Percentiles rank a stretch among this genome's conserved stretches.
phyloP scores from a whole-genome alignment of 345 rosid genomes.

The Gossypium anomalum region DNA sequence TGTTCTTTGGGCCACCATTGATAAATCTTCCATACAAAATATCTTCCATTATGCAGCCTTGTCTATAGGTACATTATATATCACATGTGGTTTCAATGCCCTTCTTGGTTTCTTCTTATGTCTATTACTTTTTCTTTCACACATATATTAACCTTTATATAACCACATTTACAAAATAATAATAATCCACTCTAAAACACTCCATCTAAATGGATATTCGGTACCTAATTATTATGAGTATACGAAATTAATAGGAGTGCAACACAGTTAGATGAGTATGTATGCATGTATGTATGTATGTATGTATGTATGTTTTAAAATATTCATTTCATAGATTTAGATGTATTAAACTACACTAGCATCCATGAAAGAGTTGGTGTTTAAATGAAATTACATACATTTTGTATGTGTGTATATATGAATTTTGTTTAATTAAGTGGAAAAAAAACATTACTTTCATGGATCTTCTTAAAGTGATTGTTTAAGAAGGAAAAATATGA shows the following conservation, averaged over 20 bases:
- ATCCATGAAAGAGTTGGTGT: too few relatives aligned
- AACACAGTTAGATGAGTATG: background rate
- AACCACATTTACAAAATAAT: background rate
- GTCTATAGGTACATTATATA: background rate
- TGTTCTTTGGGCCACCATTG: constrained; percentile 37
- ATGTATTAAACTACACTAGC: too few relatives aligned
- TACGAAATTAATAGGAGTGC: background rate
- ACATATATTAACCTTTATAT: background rate
- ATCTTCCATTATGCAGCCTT: constrained; percentile 15
- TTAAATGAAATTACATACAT: too few relatives aligned
- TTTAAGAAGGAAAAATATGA: background rate
- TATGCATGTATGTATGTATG: too few relatives aligned
- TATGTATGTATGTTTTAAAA: too few relatives aligned
- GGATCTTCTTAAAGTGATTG: too few relatives aligned
- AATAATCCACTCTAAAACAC: background rate
- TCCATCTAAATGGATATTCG: background rate
- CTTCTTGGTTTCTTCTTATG: background rate
- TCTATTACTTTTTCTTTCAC: background rate
- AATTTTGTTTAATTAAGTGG: too few relatives aligned
- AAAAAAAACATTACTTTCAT: too few relatives aligned
- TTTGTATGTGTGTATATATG: too few relatives aligned
- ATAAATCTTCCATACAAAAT: constrained; percentile 20
- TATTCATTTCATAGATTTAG: too few relatives aligned
- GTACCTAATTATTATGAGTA: background rate
- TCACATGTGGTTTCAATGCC: background rate